These are phyloP conservation scores for Lithospermum erythrorhizon DNA, from an alignment of 257 asterid genomes.

Conservation along the genomic window DNA sequence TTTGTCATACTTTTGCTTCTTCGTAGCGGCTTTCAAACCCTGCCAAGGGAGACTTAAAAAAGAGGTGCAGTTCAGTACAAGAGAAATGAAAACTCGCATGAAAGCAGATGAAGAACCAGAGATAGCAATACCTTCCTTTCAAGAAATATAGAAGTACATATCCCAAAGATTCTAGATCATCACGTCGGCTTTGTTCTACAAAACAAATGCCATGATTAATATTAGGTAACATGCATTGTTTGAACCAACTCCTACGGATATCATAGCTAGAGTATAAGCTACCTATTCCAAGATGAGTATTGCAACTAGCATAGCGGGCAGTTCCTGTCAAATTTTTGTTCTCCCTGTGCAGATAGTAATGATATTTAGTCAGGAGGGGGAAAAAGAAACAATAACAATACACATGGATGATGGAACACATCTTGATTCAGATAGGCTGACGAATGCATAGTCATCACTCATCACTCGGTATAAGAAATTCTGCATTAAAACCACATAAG, in stretches of 20 bases:
- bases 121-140: constrained; percentile 69
- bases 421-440: not conserved
- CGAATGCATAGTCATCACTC: not conserved
- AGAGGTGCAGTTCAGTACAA: constrained; percentile 12
- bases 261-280: constrained; percentile 11
- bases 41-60: constrained; percentile 91
- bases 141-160: constrained; percentile 85
- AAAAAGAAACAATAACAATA: constrained; percentile 5
- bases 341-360: constrained; percentile 47
- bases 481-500: not conserved
- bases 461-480: not conserved
- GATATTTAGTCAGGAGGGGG: not conserved
- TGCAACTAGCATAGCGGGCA: constrained; percentile 97
- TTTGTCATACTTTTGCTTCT: constrained; percentile 95
- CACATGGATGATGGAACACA: not conserved
- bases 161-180: constrained; percentile 94
- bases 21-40: constrained; percentile 95
- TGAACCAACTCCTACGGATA: not conserved
- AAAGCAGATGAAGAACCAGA: not conserved
- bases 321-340: constrained; percentile 92
- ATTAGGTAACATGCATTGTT: not conserved
- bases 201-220: constrained; percentile 10
- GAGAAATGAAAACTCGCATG: not conserved
- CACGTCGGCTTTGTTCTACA: constrained; percentile 93
- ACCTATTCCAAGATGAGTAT: constrained; percentile 98